Base-by-base conservation (phyloP, 148 eudicot species). In the Chenopodium album region DNA sequence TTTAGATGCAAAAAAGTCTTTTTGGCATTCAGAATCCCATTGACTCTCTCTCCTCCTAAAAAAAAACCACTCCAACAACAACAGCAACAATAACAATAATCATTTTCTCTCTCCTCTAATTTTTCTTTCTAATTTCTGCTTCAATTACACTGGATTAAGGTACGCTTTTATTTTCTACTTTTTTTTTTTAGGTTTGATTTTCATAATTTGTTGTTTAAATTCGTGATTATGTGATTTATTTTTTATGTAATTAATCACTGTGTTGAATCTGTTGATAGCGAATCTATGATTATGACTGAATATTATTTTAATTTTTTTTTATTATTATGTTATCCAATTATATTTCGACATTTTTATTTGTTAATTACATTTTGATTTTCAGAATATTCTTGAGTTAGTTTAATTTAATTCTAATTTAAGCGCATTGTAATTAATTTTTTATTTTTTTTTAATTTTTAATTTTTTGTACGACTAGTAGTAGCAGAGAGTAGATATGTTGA, bases 221-320 rank as follows among this genome's bases (percentile, higher is more conserved):
- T 81, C 32, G 0, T 46, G 9, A 26, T 28, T 13, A 29, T 8
- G 14, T 47, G 2, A 0, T 65, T 16, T n/a, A 1, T 44, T 41
- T 41, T 41, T 41, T 6, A 5, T 41, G 8, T 41, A 41, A 41
- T 41, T 41, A 41, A 41, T 5, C 44, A 41, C 44, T 41, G 44
- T 37, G 44, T 41, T 41, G 44, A 28, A 37, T 76, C 54, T 4
- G 20, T 32, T 83, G 7, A 37, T 41, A 59, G 52, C 41, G 46
- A 84, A 84, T 76, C 76, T 69, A 23, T 80, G 86, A 84, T 75
- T 84, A 70, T 31, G 83, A 76, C 82, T 46, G 26, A n/a, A 37
- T 77, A 70, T 73, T 13, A 17, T 68, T 68, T 44, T 13, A 6
- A 2, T 9, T 17, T 3, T 5, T 41, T 3, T 5, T 41, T 13